Percentiles rank a stretch among this genome's conserved stretches.
Evolutionary conservation across 495 filamentous ascomycete genomes (phyloP).

Genomic region (Daldinia decipiens): DNA sequence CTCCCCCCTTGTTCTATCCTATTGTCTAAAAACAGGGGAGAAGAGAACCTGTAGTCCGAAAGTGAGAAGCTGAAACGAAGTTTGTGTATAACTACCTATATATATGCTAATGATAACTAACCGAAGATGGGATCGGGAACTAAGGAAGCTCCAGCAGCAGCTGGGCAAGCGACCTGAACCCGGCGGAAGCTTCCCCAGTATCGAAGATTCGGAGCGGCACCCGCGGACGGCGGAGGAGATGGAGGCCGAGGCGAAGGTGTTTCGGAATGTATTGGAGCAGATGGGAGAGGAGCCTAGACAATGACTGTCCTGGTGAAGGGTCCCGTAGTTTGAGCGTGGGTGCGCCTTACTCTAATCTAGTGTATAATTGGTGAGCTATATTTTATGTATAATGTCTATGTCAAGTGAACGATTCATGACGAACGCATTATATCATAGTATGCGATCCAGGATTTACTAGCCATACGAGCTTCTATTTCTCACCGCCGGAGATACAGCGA

Average conservation of each 20-base stretch:
- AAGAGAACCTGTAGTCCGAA: too few relatives aligned
- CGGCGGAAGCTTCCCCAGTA: slow-evolving; percentile 59
- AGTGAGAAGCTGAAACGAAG: too few relatives aligned
- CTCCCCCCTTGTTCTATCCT: too few relatives aligned
- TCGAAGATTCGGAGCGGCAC: slow-evolving; percentile 75
- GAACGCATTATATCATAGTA: neutral
- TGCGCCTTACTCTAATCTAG: neutral
- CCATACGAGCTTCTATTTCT: too few relatives aligned
- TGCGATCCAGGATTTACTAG: neutral
- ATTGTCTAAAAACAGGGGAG: neutral
- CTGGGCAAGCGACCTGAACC: slow-evolving; percentile 48
- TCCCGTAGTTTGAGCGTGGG: neutral
- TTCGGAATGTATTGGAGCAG: slow-evolving; percentile 56
- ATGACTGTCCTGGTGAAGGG: neutral
- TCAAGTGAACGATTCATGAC: neutral
- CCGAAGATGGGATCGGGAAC: slow-evolving; percentile 34
- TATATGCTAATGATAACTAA: slow-evolving; percentile 5
- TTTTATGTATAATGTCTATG: neutral
- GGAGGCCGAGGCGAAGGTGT: slow-evolving; percentile 76
- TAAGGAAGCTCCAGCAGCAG: slow-evolving; percentile 16
- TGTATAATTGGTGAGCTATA: neutral
- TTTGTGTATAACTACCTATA: too few relatives aligned
- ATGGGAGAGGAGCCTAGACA: slow-evolving; percentile 44
- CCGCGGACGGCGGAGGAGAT: slow-evolving; percentile 80
- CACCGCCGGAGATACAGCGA: too few relatives aligned